phyloP scores from a whole-genome alignment of 2,329 filamentous ascomycete species.

The Aspergillus brunneoviolaceus region DNA sequence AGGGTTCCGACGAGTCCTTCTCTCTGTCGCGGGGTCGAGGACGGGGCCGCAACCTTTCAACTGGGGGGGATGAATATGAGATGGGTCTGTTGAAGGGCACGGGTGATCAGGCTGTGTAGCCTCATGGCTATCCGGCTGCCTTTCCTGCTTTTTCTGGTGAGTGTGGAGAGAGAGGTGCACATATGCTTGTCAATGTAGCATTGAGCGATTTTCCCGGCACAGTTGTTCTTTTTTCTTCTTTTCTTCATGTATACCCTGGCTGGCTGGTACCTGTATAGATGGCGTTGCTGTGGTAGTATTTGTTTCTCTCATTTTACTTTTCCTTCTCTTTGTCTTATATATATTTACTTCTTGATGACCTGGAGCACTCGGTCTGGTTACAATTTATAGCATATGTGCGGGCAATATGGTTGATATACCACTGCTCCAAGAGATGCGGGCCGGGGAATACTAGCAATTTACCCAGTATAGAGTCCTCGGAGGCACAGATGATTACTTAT shows the following conservation, averaged over 20 bases:
- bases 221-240: slow-evolving; percentile 13
- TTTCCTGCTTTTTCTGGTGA: slow-evolving; percentile 6
- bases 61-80: slow-evolving; percentile 32
- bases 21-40: slow-evolving; percentile 32
- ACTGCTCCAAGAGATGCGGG: not conserved
- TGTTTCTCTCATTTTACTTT: slow-evolving; percentile 3
- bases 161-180: slow-evolving; percentile 4
- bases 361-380: not conserved
- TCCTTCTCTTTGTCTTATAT: slow-evolving; percentile 1
- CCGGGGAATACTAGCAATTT: not conserved
- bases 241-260: slow-evolving; percentile 31
- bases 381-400: not conserved
- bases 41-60: slow-evolving; percentile 29
- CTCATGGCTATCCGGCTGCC: not conserved
- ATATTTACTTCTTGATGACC: slow-evolving; percentile 1
- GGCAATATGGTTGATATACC: not conserved
- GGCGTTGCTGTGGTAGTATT: slow-evolving; percentile 26
- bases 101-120: slow-evolving; percentile 32
- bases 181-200: not conserved
- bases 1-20: slow-evolving; percentile 22
- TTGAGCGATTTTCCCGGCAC: slow-evolving; percentile 3
- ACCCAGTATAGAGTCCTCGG: too few species aligned
- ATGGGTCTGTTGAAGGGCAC: slow-evolving; percentile 33
- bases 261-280: slow-evolving; percentile 33
- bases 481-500: not conserved